Percentiles rank a stretch among this genome's conserved stretches.
Conservation (phyloP, 116 monocot species). For the Phalaenopsis hybrid region DNA sequence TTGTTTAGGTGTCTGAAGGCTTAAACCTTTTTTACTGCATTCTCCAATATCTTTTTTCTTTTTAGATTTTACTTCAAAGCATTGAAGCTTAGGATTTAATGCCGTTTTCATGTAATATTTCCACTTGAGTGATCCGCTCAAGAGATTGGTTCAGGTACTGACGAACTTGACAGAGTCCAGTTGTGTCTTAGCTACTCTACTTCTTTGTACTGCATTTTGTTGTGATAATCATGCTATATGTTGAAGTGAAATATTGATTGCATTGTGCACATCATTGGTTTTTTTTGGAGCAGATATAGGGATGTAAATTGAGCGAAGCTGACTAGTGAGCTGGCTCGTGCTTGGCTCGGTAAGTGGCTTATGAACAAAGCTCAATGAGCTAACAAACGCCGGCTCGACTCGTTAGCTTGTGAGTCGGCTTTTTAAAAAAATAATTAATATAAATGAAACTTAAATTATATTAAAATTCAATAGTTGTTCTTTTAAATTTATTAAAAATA, state of each 20-base stretch:
- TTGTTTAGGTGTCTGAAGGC: constrained; percentile 50
- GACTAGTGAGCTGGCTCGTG: too few species aligned
- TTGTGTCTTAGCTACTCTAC: not conserved
- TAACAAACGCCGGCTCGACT: too few species aligned
- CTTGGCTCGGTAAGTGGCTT: too few species aligned
- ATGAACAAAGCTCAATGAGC: not conserved
- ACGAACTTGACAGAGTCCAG: not conserved
- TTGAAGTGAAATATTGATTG: not conserved
- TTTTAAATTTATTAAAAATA: too few species aligned
- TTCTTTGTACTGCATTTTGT: not conserved
- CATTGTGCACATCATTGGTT: not conserved
- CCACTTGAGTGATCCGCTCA: too few species aligned
- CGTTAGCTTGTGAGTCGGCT: too few species aligned
- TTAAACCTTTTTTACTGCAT: not conserved
- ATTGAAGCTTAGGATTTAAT: not conserved
- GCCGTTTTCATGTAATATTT: not conserved
- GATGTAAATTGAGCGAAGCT: too few species aligned
- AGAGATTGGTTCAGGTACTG: not conserved
- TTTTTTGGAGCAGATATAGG: too few species aligned
- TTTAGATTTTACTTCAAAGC: not conserved
- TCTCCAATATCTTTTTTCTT: not conserved
- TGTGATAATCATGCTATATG: not conserved
- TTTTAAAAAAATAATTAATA: too few species aligned
- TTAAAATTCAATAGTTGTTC: too few species aligned
- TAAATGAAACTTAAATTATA: too few species aligned